These are phyloP conservation scores for Mortierella sp. DNA, from an alignment of 371 early-diverging fungal species.

Conservation along the genomic window DNA sequence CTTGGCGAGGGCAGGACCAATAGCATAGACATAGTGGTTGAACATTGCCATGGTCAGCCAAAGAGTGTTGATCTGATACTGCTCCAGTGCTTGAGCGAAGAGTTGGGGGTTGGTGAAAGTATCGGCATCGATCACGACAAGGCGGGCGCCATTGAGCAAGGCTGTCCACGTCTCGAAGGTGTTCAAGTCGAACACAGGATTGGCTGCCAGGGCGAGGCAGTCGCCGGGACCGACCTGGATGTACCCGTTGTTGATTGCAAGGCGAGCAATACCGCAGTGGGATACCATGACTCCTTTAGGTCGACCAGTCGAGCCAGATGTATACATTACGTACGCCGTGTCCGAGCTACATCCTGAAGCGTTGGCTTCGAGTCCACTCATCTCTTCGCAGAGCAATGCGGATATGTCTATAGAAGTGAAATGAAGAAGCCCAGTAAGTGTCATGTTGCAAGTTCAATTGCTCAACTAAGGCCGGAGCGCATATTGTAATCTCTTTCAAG, in stretches of 20 bases:
- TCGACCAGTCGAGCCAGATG: constrained; percentile 11
- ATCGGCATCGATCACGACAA: constrained; percentile 15
- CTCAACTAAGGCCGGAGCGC: too few relatives aligned
- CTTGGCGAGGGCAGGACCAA: constrained; percentile 11
- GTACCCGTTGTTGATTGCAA: constrained; percentile 4
- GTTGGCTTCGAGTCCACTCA: too few relatives aligned
- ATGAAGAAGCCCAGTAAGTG: too few relatives aligned
- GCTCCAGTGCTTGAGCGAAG: constrained; percentile 3
- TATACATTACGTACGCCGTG: constrained; percentile 9
- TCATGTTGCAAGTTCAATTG: too few relatives aligned
- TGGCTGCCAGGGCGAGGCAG: constrained; percentile 8
- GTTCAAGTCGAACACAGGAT: constrained; percentile 14
- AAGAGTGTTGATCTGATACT: neutral
- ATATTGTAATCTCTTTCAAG: too few relatives aligned
- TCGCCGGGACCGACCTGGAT: neutral
- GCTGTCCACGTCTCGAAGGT: constrained; percentile 14
- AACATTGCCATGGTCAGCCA: constrained; percentile 14
- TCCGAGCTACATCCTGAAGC: neutral
- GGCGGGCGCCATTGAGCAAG: constrained; percentile 10
- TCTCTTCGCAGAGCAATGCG: too few relatives aligned
- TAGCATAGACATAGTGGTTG: constrained; percentile 11
- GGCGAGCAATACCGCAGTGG: constrained; percentile 4
- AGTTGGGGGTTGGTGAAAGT: constrained; percentile 1
- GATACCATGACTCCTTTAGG: constrained; percentile 11
- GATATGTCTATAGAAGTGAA: too few relatives aligned